phyloP scores from a whole-genome alignment of 2,329 filamentous ascomycete species.

The Diaporthe velutina region DNA sequence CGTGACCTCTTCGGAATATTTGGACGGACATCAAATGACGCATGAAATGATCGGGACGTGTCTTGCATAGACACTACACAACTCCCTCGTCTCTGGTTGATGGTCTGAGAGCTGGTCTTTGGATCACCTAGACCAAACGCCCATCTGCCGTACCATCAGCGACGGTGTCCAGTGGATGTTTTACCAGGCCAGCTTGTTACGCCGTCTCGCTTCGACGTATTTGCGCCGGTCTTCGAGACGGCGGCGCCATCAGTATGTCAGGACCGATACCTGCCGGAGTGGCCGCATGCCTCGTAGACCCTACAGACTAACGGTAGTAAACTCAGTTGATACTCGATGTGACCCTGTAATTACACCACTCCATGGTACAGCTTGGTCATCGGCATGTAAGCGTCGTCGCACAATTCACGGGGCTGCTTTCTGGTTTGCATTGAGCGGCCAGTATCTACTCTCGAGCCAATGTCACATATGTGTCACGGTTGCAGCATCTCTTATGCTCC shows the following conservation, averaged over 20 bases:
- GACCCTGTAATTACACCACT: background rate
- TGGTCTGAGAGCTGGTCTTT: background rate
- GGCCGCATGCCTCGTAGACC: background rate
- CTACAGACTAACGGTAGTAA: background rate
- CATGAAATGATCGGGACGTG: background rate
- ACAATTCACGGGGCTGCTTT: background rate
- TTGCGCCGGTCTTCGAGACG: background rate
- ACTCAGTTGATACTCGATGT: background rate
- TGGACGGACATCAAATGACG: background rate
- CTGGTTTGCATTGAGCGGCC: background rate
- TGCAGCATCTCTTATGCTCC: too few relatives aligned
- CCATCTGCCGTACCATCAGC: background rate
- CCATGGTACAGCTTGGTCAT: background rate
- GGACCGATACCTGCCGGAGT: background rate
- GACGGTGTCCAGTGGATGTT: background rate
- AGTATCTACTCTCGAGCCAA: background rate
- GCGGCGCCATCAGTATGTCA: background rate
- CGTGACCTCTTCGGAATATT: slow-evolving; percentile 18
- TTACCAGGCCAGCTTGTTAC: background rate
- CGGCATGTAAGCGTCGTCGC: too few relatives aligned
- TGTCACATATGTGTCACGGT: background rate
- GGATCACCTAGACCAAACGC: background rate
- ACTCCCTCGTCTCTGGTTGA: too few relatives aligned
- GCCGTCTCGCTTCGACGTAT: too few relatives aligned
- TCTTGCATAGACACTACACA: background rate